Evolutionary conservation across 2,329 filamentous ascomycete species (phyloP).

Genomic region (Fusarium aywerte): DNA sequence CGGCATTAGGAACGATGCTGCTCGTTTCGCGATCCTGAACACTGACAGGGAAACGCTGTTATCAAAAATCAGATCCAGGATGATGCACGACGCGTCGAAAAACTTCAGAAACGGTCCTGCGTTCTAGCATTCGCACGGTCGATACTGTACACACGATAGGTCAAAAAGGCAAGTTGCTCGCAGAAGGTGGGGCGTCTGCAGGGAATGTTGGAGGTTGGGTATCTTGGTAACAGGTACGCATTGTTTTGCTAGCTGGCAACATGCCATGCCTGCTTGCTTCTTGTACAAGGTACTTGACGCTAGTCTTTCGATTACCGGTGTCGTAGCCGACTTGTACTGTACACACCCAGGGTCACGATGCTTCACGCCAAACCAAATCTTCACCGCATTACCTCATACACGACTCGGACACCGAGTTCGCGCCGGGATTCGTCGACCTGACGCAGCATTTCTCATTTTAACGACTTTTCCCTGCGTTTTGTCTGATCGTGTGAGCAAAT

Average conservation of each 20-base stretch:
- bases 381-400: constrained; percentile 49
- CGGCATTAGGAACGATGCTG: constrained; percentile 44
- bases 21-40: constrained; percentile 41
- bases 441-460: constrained; percentile 41
- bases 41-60: constrained; percentile 37
- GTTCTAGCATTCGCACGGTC: constrained; percentile 30
- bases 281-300: constrained; percentile 35
- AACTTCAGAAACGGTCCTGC: constrained; percentile 31
- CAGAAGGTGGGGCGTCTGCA: constrained; percentile 37
- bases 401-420: constrained; percentile 46
- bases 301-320: constrained; percentile 41
- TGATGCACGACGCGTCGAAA: constrained; percentile 42
- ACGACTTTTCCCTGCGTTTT: constrained; percentile 30
- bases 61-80: constrained; percentile 42
- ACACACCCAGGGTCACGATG: constrained; percentile 42
- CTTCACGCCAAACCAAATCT: constrained; percentile 45
- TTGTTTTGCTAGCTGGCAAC: constrained; percentile 20
- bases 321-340: constrained; percentile 41
- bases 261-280: constrained; percentile 2
- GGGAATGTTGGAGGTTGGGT: constrained; percentile 41
- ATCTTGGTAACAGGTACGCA: constrained; percentile 44
- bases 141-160: constrained; percentile 30
- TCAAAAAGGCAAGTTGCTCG: constrained; percentile 24
- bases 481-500: constrained; percentile 38
- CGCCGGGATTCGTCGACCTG: constrained; percentile 44